phyloP scores from a whole-genome alignment of 2,329 filamentous ascomycete species.

The Colletotrichum orchidophilum region DNA sequence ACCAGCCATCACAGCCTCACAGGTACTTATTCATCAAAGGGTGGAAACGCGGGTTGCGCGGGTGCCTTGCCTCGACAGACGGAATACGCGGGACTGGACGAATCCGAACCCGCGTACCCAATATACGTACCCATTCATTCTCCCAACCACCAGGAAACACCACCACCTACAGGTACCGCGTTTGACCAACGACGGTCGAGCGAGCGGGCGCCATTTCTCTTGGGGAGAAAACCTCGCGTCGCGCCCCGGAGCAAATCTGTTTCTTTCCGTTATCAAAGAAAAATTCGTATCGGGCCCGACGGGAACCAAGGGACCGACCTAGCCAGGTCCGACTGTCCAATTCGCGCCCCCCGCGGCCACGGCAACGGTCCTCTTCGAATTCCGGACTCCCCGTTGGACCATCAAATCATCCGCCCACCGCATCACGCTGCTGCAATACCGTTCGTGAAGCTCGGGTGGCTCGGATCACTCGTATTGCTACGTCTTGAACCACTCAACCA shows the following conservation, averaged over 20 bases:
- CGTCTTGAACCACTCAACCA: conserved; percentile 2
- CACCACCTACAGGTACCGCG: neutral
- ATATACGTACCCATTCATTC: neutral
- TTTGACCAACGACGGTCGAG: conserved; percentile 5
- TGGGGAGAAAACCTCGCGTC: neutral
- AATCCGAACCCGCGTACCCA: conserved; percentile 25
- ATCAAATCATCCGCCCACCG: conserved; percentile 7
- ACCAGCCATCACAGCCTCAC: neutral
- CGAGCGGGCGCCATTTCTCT: neutral
- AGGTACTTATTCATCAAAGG: neutral
- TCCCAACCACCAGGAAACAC: conserved; percentile 27
- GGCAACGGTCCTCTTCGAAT: conserved; percentile 7
- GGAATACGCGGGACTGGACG: conserved; percentile 27
- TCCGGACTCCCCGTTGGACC: conserved; percentile 8
- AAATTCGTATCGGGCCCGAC: conserved; percentile 18
- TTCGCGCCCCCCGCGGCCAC: neutral
- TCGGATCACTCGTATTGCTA: conserved; percentile 25
- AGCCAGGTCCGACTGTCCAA: neutral
- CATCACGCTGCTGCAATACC: neutral
- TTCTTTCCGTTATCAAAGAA: conserved; percentile 5
- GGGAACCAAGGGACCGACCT: conserved; percentile 9
- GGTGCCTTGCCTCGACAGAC: conserved; percentile 4
- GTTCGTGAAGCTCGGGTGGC: conserved; percentile 13
- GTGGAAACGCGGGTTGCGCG: neutral
- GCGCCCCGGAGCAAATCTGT: conserved; percentile 4